Percentiles rank a stretch among this genome's conserved stretches.
phyloP scores from a whole-genome alignment of 2,329 filamentous ascomycete genomes.

The Lojkania enalia region DNA sequence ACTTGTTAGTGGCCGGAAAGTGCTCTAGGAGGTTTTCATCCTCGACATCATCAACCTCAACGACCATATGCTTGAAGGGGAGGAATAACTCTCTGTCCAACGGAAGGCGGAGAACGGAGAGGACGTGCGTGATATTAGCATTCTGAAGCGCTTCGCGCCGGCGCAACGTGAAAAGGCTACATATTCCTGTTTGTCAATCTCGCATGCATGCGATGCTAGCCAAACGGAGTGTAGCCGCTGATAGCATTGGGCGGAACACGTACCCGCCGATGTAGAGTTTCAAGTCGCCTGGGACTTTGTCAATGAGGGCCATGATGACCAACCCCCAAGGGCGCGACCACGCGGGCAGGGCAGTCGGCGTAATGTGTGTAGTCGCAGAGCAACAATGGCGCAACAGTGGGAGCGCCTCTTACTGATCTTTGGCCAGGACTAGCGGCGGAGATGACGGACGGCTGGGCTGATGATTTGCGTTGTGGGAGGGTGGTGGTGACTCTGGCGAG shows the following conservation, averaged over 20 bases:
- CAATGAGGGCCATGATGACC: constrained; percentile 60
- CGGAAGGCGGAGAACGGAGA: constrained; percentile 76
- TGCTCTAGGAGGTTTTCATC: constrained; percentile 85
- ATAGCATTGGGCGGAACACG: constrained; percentile 39
- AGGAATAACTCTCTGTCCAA: constrained; percentile 60
- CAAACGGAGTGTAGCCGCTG: background rate
- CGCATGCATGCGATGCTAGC: too few relatives aligned
- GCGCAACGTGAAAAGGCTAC: constrained; percentile 79
- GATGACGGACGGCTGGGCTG: too few relatives aligned
- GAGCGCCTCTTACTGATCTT: too few relatives aligned
- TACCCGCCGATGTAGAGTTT: constrained; percentile 82
- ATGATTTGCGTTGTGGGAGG: too few relatives aligned
- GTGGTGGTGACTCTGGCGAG: too few relatives aligned
- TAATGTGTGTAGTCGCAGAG: background rate
- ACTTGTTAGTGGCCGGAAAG: constrained; percentile 75
- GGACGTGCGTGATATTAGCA: constrained; percentile 81
- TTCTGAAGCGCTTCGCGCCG: constrained; percentile 70
- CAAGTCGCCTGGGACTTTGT: constrained; percentile 68
- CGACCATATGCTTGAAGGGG: constrained; percentile 71
- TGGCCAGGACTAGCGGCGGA: too few relatives aligned
- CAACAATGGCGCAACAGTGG: too few relatives aligned
- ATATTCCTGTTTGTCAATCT: too few relatives aligned
- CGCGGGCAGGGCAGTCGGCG: background rate
- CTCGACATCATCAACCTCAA: constrained; percentile 88
- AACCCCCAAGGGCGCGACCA: background rate